phyloP scores from a whole-genome alignment of 225 moss, liverwort and hornwort species.

The Sphagnum tenellum region DNA sequence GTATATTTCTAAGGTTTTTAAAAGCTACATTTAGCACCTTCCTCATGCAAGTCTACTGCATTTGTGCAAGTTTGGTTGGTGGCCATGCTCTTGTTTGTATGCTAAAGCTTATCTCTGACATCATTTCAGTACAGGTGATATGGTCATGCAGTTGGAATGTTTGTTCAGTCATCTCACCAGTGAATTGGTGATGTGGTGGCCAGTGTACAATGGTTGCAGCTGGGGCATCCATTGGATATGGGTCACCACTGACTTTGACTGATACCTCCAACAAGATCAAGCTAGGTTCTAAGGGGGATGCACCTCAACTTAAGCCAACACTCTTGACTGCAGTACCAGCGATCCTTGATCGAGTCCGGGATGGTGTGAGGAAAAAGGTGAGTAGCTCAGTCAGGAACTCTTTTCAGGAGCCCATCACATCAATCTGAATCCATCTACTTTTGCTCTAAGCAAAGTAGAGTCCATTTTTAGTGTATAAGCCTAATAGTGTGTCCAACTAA shows the following conservation, averaged over 20 bases:
- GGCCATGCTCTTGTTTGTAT: neutral
- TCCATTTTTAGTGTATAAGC: too few relatives aligned
- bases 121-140: neutral
- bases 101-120: neutral
- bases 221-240: slow-evolving; percentile 79
- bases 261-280: slow-evolving; percentile 87
- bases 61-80: neutral
- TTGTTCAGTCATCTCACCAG: too few relatives aligned
- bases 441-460: too few relatives aligned
- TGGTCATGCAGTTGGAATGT: neutral
- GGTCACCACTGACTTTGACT: slow-evolving; percentile 74
- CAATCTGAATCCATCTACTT: too few relatives aligned
- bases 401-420: too few relatives aligned
- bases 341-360: slow-evolving; percentile 42
- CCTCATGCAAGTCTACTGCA: neutral
- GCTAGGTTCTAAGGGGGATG: slow-evolving; percentile 81
- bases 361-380: slow-evolving; percentile 50
- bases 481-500: too few relatives aligned
- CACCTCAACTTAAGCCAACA: slow-evolving; percentile 59
- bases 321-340: slow-evolving; percentile 81
- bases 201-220: slow-evolving; percentile 46
- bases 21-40: neutral
- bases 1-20: neutral
- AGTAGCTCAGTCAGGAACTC: too few relatives aligned
- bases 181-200: neutral